Conservation (phyloP, 2,329 filamentous ascomycete species). For the Didymella keratinophila region DNA sequence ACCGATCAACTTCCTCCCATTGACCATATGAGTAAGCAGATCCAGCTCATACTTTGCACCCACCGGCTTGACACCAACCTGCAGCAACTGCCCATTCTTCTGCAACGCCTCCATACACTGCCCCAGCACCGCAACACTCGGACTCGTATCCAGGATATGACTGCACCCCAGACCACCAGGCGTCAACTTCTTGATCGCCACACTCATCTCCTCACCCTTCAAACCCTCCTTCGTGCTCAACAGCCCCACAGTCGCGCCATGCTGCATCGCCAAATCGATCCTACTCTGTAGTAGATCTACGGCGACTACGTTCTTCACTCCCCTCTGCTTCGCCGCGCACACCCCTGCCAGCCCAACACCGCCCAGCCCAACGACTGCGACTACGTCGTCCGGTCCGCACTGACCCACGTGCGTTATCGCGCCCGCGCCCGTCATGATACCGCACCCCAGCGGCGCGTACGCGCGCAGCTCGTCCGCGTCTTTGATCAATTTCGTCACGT, state of each 20-base stretch:
- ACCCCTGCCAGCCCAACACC: conserved; percentile 53
- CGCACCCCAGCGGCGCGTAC: conserved; percentile 57
- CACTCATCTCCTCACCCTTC: conserved; percentile 36
- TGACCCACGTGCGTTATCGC: conserved; percentile 51
- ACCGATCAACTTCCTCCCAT: conserved; percentile 22
- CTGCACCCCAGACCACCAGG: conserved; percentile 18
- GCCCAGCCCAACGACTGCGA: conserved; percentile 56
- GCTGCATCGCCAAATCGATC: conserved; percentile 46
- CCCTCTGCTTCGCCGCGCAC: conserved; percentile 55
- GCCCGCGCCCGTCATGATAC: conserved; percentile 57
- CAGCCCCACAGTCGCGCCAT: conserved; percentile 42
- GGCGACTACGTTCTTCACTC: conserved; percentile 47
- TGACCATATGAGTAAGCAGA: conserved; percentile 27
- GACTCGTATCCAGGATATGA: conserved; percentile 27
- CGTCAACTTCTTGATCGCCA: conserved; percentile 47
- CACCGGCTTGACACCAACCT: conserved; percentile 27
- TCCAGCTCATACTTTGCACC: conserved; percentile 30
- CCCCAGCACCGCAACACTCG: conserved; percentile 20
- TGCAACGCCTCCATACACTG: conserved; percentile 28
- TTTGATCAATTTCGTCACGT: conserved; percentile 50
- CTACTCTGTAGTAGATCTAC: conserved; percentile 46
- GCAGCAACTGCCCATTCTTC: conserved; percentile 26
- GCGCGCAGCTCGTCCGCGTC: conserved; percentile 53
- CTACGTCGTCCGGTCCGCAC: conserved; percentile 47
- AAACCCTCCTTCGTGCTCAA: conserved; percentile 21